Percentiles rank a stretch among this genome's conserved stretches.
phyloP scores from a whole-genome alignment of 495 filamentous ascomycete species.

The Tuber magnatum region DNA sequence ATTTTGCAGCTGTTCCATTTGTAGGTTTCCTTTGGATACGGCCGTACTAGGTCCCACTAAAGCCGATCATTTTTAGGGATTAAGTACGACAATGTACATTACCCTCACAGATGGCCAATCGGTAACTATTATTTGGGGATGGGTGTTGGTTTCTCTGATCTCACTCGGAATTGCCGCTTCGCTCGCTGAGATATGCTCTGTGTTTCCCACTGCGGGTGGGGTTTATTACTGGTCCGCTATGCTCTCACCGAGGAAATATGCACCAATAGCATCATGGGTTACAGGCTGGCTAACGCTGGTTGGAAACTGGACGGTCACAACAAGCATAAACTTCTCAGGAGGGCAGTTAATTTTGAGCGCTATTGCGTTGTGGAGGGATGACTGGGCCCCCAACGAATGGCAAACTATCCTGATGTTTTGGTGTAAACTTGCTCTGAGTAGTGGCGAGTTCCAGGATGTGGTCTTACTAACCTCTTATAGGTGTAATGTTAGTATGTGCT shows the following conservation, averaged over 20 bases:
- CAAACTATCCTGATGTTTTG: slow-evolving; percentile 61
- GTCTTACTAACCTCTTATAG: slow-evolving; percentile 7
- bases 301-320: slow-evolving; percentile 51
- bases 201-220: slow-evolving; percentile 46
- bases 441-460: neutral
- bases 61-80: slow-evolving; percentile 29
- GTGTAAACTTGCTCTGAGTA: slow-evolving; percentile 39
- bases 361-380: slow-evolving; percentile 56
- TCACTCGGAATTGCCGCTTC: slow-evolving; percentile 45
- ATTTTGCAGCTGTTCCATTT: slow-evolving; percentile 33
- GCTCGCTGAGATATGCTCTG: slow-evolving; percentile 47
- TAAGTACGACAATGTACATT: slow-evolving; percentile 58
- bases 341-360: slow-evolving; percentile 57
- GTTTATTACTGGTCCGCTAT: slow-evolving; percentile 53
- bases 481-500: slow-evolving; percentile 53
- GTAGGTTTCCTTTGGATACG: slow-evolving; percentile 26
- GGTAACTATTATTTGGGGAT: slow-evolving; percentile 48
- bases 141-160: slow-evolving; percentile 46
- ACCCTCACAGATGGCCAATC: slow-evolving; percentile 58
- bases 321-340: slow-evolving; percentile 50
- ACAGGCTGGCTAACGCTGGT: slow-evolving; percentile 50
- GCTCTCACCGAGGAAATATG: slow-evolving; percentile 46
- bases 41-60: slow-evolving; percentile 15
- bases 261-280: slow-evolving; percentile 48
- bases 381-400: slow-evolving; percentile 56